These are phyloP conservation scores for Coffea canephora DNA, from an alignment of 257 asterid species.

Conservation along the genomic window DNA sequence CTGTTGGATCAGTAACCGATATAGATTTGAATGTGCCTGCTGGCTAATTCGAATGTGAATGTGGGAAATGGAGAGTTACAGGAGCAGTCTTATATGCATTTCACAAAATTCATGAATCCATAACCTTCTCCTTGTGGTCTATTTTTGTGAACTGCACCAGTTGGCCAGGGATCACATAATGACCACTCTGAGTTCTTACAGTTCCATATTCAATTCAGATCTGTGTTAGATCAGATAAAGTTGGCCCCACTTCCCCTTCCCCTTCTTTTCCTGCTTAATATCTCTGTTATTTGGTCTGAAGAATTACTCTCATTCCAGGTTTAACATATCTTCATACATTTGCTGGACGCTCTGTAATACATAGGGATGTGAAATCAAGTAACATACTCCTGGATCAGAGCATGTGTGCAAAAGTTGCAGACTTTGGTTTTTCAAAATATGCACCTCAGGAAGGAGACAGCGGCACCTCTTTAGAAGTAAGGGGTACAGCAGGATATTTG, in stretches of 20 bases:
- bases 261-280: background rate
- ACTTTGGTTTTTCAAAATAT: conserved; percentile 83
- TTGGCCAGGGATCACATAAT: background rate
- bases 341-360: conserved; percentile 75
- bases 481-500: conserved; percentile 86
- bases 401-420: conserved; percentile 91
- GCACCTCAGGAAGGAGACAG: conserved; percentile 95
- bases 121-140: conserved; percentile 6
- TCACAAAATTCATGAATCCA: background rate
- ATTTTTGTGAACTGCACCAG: background rate
- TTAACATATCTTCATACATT: conserved; percentile 75
- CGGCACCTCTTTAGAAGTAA: conserved; percentile 70
- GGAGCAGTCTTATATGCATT: background rate
- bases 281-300: background rate
- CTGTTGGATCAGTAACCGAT: background rate
- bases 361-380: conserved; percentile 91
- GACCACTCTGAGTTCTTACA: too few species aligned
- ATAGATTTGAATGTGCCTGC: too few species aligned
- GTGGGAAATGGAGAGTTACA: background rate
- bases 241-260: background rate
- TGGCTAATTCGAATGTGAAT: background rate
- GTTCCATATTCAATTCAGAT: background rate
- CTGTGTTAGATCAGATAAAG: background rate
- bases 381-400: conserved; percentile 87
- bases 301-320: conserved; percentile 39